Percentiles rank a stretch among this genome's conserved stretches.
phyloP scores from a whole-genome alignment of 352 stramenopile species.

The Phytophthora sp. region DNA sequence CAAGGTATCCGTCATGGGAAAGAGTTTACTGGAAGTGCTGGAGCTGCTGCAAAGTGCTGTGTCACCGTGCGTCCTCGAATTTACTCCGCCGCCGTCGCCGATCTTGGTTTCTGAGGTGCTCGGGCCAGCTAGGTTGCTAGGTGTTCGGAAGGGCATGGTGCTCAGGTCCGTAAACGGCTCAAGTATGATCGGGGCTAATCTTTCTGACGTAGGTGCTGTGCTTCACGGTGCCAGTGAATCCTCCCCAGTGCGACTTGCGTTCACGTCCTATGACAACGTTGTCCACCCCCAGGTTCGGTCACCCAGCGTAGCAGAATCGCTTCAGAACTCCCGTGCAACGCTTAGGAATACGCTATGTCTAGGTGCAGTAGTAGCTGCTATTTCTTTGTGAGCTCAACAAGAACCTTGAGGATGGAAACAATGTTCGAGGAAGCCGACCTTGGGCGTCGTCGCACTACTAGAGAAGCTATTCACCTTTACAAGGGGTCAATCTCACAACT shows the following conservation, averaged over 20 bases:
- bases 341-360: slow-evolving; percentile 51
- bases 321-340: background rate
- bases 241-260: slow-evolving; percentile 34
- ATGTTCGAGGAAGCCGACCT: slow-evolving; percentile 5
- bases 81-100: slow-evolving; percentile 52
- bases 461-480: background rate
- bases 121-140: slow-evolving; percentile 24
- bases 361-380: slow-evolving; percentile 47
- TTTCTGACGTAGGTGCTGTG: slow-evolving; percentile 37
- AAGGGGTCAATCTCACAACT: slow-evolving; percentile 7
- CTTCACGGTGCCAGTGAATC: slow-evolving; percentile 35
- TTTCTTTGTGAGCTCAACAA: slow-evolving; percentile 32
- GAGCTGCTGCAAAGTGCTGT: slow-evolving; percentile 37
- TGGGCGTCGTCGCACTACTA: slow-evolving; percentile 11
- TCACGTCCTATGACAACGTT: slow-evolving; percentile 30
- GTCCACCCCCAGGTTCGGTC: slow-evolving; percentile 4
- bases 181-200: slow-evolving; percentile 44
- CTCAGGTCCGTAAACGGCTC: slow-evolving; percentile 42
- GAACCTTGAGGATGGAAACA: background rate
- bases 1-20: slow-evolving; percentile 37
- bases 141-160: slow-evolving; percentile 47
- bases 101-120: slow-evolving; percentile 50
- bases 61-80: slow-evolving; percentile 55
- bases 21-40: slow-evolving; percentile 50
- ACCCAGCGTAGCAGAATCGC: background rate